phyloP scores from a whole-genome alignment of 371 early-diverging fungal genomes.

The Basidiobolus meristosporus region DNA sequence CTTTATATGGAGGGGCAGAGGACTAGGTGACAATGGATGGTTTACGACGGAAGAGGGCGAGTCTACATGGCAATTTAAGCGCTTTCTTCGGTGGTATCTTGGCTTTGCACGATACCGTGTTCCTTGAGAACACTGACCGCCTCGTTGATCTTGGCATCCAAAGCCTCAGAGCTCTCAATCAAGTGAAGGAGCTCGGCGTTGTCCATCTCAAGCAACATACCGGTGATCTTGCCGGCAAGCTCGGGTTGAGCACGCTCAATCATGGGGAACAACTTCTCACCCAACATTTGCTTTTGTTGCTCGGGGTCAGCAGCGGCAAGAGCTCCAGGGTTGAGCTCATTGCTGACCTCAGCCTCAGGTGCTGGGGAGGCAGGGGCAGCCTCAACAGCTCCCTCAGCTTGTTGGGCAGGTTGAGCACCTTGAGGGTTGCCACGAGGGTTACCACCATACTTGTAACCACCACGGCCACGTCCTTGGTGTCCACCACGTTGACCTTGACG shows the following conservation, averaged over 20 bases:
- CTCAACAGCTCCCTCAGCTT: too few species aligned
- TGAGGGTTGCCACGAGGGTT: too few species aligned
- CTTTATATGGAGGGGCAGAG: too few species aligned
- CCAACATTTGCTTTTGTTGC: constrained; percentile 86
- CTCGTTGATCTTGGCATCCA: constrained; percentile 54
- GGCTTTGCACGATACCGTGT: too few species aligned
- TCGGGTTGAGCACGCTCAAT: constrained; percentile 37
- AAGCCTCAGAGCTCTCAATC: constrained; percentile 54
- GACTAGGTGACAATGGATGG: too few species aligned
- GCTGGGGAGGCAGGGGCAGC: too few species aligned
- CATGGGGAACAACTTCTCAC: constrained; percentile 82
- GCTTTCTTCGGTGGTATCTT: too few species aligned
- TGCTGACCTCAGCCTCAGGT: constrained; percentile 1
- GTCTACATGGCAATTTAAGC: too few species aligned
- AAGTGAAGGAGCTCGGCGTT: constrained; percentile 79
- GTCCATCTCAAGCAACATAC: constrained; percentile 97
- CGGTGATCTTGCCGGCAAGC: constrained; percentile 94
- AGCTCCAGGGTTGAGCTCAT: too few species aligned
- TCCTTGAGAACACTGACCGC: constrained; percentile 73
- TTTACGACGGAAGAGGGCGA: too few species aligned
- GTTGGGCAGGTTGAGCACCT: too few species aligned
- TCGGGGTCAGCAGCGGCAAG: constrained; percentile 68
- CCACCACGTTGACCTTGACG: constrained; percentile 2
- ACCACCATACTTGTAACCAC: constrained; percentile 30
- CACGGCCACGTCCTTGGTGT: too few species aligned